A percentile compares a stretch with the other conserved stretches of the same genome.
Evolutionary conservation across 768 basidiomycete genomes (phyloP).

Genomic region (Boletus barrowsii): DNA sequence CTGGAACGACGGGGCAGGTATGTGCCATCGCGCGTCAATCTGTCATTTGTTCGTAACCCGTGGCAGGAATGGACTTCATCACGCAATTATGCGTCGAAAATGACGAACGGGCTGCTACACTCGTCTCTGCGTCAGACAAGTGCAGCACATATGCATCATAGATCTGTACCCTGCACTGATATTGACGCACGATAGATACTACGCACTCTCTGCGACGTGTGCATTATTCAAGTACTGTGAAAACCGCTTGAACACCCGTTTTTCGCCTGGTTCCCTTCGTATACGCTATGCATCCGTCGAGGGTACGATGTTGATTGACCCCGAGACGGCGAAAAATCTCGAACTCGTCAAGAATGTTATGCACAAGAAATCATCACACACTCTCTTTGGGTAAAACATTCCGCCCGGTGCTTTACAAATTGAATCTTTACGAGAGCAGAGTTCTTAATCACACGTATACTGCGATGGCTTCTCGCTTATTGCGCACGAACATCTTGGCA

Average conservation of each 20-base stretch:
- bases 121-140: constrained; percentile 82
- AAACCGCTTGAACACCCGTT: constrained; percentile 62
- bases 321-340: constrained; percentile 82
- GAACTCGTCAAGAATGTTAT: constrained; percentile 82
- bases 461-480: constrained; percentile 81
- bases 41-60: background rate
- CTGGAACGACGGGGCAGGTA: constrained; percentile 85
- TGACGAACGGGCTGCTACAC: constrained; percentile 75
- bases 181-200: constrained; percentile 55
- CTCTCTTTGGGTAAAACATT: constrained; percentile 66
- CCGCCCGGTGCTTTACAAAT: background rate
- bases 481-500: constrained; percentile 78
- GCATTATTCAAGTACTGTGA: constrained; percentile 89
- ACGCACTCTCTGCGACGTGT: constrained; percentile 79
- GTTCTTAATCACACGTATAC: constrained; percentile 81
- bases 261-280: constrained; percentile 63
- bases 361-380: constrained; percentile 64
- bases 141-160: constrained; percentile 39
- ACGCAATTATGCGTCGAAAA: constrained; percentile 76
- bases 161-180: constrained; percentile 1
- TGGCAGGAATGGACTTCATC: constrained; percentile 72
- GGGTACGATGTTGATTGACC: constrained; percentile 94
- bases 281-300: constrained; percentile 78
- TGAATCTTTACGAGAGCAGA: constrained; percentile 34
- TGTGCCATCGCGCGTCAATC: background rate